Conservation (phyloP, 2,329 filamentous ascomycete genomes). For the Penicillium sp. region DNA sequence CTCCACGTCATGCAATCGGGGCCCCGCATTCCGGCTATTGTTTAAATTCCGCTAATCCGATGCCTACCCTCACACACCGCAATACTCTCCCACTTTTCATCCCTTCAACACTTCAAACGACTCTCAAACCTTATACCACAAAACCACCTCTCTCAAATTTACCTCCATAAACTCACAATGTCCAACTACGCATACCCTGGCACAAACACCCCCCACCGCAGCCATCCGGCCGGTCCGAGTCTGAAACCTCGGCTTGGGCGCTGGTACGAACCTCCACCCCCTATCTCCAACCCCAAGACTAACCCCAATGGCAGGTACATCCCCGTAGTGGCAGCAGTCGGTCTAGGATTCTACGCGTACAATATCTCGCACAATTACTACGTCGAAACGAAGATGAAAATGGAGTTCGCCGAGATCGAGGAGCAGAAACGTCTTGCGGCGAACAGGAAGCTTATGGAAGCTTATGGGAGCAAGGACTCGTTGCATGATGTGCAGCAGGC, state of each 20-base stretch:
- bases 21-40: conserved; percentile 14
- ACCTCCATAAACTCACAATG: conserved; percentile 8
- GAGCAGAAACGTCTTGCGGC: conserved; percentile 35
- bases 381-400: conserved; percentile 11
- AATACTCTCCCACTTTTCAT: neutral
- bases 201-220: conserved; percentile 16
- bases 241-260: conserved; percentile 17
- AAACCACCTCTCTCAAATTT: neutral
- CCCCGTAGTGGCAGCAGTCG: conserved; percentile 18
- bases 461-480: conserved; percentile 45
- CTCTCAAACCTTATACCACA: neutral
- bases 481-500: conserved; percentile 45
- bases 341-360: conserved; percentile 27
- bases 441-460: conserved; percentile 43
- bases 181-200: conserved; percentile 20
- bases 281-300: neutral
- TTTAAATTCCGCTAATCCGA: conserved; percentile 7
- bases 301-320: conserved; percentile 13
- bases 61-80: conserved; percentile 6
- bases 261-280: conserved; percentile 12
- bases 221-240: conserved; percentile 7
- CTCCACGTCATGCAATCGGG: conserved; percentile 20
- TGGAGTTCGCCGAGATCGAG: conserved; percentile 14
- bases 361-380: conserved; percentile 27
- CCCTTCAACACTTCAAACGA: neutral